Evolutionary conservation across 2,329 filamentous ascomycete genomes (phyloP).

Genomic region (Sclerotinia nivalis): DNA sequence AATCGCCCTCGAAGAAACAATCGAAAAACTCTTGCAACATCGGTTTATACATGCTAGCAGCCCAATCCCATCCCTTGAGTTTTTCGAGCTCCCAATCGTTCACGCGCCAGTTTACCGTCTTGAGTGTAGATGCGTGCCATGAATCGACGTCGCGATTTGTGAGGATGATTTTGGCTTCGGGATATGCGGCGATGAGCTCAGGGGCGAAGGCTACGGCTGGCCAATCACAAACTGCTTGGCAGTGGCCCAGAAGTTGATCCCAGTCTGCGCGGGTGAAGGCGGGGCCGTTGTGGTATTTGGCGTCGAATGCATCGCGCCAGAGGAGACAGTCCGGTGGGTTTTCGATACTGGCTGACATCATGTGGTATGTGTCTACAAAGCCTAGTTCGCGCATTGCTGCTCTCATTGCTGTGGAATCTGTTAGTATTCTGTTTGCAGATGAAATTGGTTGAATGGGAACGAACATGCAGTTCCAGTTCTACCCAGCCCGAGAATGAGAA

Average conservation of each 20-base stretch:
- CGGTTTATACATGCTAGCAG: slow-evolving; percentile 22
- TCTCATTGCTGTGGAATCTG: slow-evolving; percentile 53
- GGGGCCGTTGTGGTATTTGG: slow-evolving; percentile 61
- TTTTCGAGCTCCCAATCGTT: slow-evolving; percentile 19
- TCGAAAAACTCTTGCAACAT: slow-evolving; percentile 22
- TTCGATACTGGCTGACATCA: slow-evolving; percentile 69
- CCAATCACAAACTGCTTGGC: slow-evolving; percentile 36
- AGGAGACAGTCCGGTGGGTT: slow-evolving; percentile 65
- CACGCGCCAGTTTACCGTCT: slow-evolving; percentile 22
- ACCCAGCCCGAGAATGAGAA: slow-evolving; percentile 68
- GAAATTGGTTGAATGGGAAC: slow-evolving; percentile 33
- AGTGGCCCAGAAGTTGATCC: slow-evolving; percentile 67
- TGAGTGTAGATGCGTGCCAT: slow-evolving; percentile 27
- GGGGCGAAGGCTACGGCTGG: slow-evolving; percentile 41
- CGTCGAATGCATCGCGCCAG: slow-evolving; percentile 68
- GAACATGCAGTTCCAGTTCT: slow-evolving; percentile 70
- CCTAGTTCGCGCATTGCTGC: slow-evolving; percentile 66
- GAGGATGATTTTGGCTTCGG: slow-evolving; percentile 30
- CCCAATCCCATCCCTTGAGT: slow-evolving; percentile 20
- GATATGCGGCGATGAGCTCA: slow-evolving; percentile 31
- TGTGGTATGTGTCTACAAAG: slow-evolving; percentile 70
- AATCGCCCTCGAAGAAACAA: slow-evolving; percentile 14
- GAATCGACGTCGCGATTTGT: slow-evolving; percentile 29
- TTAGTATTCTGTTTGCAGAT: not conserved
- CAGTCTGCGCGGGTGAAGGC: slow-evolving; percentile 66